Base-by-base conservation (phyloP, 2,329 filamentous ascomycete species). In the Neonectria ditissima region DNA sequence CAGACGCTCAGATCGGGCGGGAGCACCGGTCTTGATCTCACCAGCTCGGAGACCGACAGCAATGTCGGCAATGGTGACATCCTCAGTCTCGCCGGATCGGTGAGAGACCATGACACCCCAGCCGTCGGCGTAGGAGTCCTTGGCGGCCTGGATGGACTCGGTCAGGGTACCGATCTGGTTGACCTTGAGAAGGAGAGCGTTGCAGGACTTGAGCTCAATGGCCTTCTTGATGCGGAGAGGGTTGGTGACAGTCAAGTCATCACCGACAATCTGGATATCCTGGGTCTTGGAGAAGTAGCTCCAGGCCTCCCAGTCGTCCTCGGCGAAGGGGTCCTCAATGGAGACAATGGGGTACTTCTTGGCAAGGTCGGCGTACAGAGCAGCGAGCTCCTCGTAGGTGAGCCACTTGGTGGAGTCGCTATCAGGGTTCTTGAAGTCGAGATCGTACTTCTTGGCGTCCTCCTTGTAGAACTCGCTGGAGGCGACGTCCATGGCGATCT, bases 31-130 rank as follows among this genome's bases (percentile, higher is more conserved):
- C 93, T 97, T 97, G 90, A 99, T 98, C 89, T 99, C 93, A 74
- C 96, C 96, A 76, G 94, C 86, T 76, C 96, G 93, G 79, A 99
- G 92, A 86, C 96, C 96, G 75, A 99, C 96, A 71, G 94, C 94
- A 74, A 99, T 96, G 80, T 99, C 96, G 74, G 96, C 91, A 81
- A 99, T 99, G 83, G 96, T 99, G 76, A 99, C 96, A 86, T 99
- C 96, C 86, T 98, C 96, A 65, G 96, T 99, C 92, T 99, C 96
- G 81, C 96, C 96, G 68, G 96, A 99, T 76, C 96, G 92, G 89
- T 99, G 96, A 72, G 96, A 98, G 71, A 99, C 96, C 96, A 99
- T 98, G 86, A 99, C 94, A 81, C 95, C 95, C 96, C 96, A 99
- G 81, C 89, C 90, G 75, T 93, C 95, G 74, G 91, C 92, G 81